phyloP scores from a whole-genome alignment of 148 eudicot genomes.

The Euryodendron excelsum region DNA sequence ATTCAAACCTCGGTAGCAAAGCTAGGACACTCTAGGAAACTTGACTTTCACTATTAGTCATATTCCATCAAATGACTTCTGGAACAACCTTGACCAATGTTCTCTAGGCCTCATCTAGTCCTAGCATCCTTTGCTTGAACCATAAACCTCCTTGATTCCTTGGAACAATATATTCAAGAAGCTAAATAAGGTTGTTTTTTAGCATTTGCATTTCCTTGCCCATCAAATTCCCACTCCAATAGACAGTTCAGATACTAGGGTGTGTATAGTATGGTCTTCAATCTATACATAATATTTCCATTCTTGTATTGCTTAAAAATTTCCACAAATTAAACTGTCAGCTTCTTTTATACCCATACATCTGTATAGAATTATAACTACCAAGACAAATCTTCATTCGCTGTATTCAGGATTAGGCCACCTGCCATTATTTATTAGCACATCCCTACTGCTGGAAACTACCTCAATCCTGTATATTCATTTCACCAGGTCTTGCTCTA shows the following conservation, averaged over 20 bases:
- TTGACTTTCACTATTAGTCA: too few species aligned
- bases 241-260: background rate
- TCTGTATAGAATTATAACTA: background rate
- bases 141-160: too few species aligned
- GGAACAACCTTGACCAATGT: too few species aligned
- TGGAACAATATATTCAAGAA: too few species aligned
- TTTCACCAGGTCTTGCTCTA: background rate
- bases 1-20: too few species aligned
- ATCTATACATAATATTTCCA: background rate
- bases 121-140: too few species aligned
- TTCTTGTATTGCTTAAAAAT: background rate
- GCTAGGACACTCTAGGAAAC: too few species aligned
- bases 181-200: too few species aligned
- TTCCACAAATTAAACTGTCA: background rate
- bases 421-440: too few species aligned
- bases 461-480: background rate
- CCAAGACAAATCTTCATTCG: background rate
- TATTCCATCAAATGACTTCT: too few species aligned
- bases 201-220: background rate
- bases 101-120: too few species aligned
- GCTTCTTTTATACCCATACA: background rate
- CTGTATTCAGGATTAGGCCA: background rate
- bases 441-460: too few species aligned
- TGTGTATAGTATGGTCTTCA: background rate
- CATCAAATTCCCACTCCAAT: background rate